Conservation (phyloP, 1,139 yeast species). For the Yamadazyma kanchanaburiensis region DNA sequence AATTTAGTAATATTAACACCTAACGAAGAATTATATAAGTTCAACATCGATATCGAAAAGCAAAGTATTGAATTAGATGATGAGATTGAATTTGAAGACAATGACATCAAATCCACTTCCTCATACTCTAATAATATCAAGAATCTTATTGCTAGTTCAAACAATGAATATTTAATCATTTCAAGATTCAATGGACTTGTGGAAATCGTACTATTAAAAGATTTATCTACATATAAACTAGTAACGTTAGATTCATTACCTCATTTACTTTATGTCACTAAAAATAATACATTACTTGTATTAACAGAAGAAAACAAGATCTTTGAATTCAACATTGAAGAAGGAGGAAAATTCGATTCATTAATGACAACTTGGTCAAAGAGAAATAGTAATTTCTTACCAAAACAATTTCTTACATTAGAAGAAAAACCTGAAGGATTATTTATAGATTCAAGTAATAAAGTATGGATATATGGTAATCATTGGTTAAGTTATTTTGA, state of each 20-base stretch:
- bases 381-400: conserved; percentile 70
- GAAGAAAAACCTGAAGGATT: conserved; percentile 76
- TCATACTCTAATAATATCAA: conserved; percentile 46
- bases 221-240: conserved; percentile 44
- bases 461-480: conserved; percentile 85
- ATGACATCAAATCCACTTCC: conserved; percentile 22
- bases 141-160: conserved; percentile 45
- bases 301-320: conserved; percentile 74
- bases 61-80: conserved; percentile 30
- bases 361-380: conserved; percentile 78
- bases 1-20: conserved; percentile 58
- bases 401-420: conserved; percentile 55
- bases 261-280: conserved; percentile 60
- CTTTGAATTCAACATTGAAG: conserved; percentile 51
- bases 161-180: conserved; percentile 41
- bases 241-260: conserved; percentile 37
- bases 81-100: conserved; percentile 34
- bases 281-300: conserved; percentile 51
- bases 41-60: conserved; percentile 33
- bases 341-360: conserved; percentile 14
- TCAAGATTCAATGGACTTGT: conserved; percentile 61
- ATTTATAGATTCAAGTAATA: conserved; percentile 37
- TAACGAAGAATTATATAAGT: conserved; percentile 59
- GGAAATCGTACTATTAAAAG: conserved; percentile 42
- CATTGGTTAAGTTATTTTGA: conserved; percentile 80